phyloP scores from a whole-genome alignment of 441 rosid genomes.

The Pelargonium cotyledonis region DNA sequence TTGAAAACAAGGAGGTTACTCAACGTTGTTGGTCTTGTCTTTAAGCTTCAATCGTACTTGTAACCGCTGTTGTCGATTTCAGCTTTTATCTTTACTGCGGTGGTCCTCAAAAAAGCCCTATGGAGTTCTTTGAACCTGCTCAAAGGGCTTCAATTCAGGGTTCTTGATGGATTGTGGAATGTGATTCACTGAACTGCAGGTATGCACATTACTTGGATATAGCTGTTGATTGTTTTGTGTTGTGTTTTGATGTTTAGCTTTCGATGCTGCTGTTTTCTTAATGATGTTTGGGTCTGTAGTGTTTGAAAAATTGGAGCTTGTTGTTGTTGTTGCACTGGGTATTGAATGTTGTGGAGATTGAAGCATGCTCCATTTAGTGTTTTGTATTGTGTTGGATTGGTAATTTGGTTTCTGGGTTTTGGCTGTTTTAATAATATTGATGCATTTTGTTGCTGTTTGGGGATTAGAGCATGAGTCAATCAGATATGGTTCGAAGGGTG shows the following conservation, averaged over 20 bases:
- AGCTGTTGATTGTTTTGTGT: background rate
- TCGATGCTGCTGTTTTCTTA: background rate
- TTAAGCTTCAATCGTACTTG: background rate
- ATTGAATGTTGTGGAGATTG: background rate
- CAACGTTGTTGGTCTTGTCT: background rate
- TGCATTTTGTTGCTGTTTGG: slow-evolving; percentile 2
- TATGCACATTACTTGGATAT: background rate
- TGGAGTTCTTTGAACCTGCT: background rate
- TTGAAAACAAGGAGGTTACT: background rate
- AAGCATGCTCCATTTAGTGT: background rate
- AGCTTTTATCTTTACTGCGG: background rate
- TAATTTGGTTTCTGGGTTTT: background rate
- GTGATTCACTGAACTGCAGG: background rate
- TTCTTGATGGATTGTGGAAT: background rate
- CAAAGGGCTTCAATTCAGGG: background rate
- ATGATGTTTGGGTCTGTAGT: background rate
- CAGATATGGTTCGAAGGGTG: background rate
- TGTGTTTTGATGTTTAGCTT: background rate
- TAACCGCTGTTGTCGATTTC: background rate
- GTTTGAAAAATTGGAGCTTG: background rate
- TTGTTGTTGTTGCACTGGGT: background rate
- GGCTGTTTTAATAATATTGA: background rate
- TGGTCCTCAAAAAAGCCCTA: background rate
- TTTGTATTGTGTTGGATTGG: background rate
- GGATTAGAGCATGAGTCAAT: background rate